phyloP scores from a whole-genome alignment of 768 basidiomycete species.

The Suillus bovinus region DNA sequence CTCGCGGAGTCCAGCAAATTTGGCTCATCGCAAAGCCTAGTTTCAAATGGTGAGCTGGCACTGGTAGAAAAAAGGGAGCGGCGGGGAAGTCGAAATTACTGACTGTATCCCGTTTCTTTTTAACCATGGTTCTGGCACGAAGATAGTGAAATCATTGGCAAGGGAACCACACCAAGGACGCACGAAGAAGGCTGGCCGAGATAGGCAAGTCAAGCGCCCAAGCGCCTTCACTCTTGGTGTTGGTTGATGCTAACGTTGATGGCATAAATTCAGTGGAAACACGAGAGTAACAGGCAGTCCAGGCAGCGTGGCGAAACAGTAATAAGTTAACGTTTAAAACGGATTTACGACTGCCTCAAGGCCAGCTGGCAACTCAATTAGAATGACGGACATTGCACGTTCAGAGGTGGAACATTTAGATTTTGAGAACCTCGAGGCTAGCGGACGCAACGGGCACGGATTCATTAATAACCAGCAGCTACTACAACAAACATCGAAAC shows the following conservation, averaged over 20 bases:
- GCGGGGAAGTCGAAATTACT: background rate
- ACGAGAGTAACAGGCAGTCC: background rate
- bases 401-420: background rate
- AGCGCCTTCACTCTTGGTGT: background rate
- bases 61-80: background rate
- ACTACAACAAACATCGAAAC: background rate
- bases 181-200: conserved; percentile 1
- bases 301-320: background rate
- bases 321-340: background rate
- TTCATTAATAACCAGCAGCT: background rate
- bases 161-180: background rate
- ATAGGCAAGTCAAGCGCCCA: conserved; percentile 5
- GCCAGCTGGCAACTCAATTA: background rate
- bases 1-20: background rate
- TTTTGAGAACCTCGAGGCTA: background rate
- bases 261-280: background rate
- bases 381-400: conserved; percentile 2
- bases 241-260: background rate
- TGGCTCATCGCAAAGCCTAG: background rate
- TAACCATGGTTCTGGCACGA: background rate
- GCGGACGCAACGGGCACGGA: background rate
- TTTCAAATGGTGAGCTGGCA: conserved; percentile 4
- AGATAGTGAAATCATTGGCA: conserved; percentile 2
- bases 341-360: conserved; percentile 1
- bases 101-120: background rate